Conservation (phyloP, 169 alveolate species). For the Perkinsus chesapeaki region DNA sequence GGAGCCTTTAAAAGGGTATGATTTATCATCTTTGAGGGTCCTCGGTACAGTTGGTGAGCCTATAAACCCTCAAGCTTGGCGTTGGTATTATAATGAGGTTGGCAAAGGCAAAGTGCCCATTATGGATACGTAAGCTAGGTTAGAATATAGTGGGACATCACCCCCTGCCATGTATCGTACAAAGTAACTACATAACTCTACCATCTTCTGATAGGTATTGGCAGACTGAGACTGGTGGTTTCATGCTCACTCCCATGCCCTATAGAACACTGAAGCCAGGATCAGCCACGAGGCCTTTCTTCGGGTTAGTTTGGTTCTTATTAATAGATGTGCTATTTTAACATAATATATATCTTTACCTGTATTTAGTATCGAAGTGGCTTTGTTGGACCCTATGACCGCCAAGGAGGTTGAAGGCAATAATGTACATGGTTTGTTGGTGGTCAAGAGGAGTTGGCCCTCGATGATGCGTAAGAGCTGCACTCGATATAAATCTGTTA, state of each 20-base stretch:
- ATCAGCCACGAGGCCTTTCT: slow-evolving; percentile 79
- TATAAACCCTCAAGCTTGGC: slow-evolving; percentile 87
- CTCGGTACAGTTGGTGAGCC: slow-evolving; percentile 86
- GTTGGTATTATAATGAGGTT: slow-evolving; percentile 75
- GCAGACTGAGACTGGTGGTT: slow-evolving; percentile 96
- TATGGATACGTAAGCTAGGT: not conserved
- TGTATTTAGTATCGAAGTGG: slow-evolving; percentile 74
- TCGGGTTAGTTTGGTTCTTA: slow-evolving; percentile 37
- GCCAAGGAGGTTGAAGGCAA: slow-evolving; percentile 64
- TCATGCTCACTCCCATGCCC: slow-evolving; percentile 81
- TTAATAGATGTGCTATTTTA: not conserved
- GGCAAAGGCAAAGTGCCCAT: slow-evolving; percentile 38
- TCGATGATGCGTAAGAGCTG: not conserved
- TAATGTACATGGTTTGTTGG: slow-evolving; percentile 66
- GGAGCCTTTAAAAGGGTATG: slow-evolving; percentile 47
- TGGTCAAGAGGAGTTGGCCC: slow-evolving; percentile 82
- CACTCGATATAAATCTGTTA: too few species aligned
- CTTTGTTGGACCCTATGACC: slow-evolving; percentile 67
- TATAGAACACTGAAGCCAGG: slow-evolving; percentile 83
- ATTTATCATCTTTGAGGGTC: slow-evolving; percentile 50
- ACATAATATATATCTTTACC: slow-evolving; percentile 24
- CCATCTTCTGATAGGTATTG: slow-evolving; percentile 88
- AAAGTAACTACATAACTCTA: slow-evolving; percentile 11
- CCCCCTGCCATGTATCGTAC: not conserved
- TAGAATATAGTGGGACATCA: too few species aligned